Conservation (phyloP, 139 green algal species). For the Picochlorum costavermella region DNA sequence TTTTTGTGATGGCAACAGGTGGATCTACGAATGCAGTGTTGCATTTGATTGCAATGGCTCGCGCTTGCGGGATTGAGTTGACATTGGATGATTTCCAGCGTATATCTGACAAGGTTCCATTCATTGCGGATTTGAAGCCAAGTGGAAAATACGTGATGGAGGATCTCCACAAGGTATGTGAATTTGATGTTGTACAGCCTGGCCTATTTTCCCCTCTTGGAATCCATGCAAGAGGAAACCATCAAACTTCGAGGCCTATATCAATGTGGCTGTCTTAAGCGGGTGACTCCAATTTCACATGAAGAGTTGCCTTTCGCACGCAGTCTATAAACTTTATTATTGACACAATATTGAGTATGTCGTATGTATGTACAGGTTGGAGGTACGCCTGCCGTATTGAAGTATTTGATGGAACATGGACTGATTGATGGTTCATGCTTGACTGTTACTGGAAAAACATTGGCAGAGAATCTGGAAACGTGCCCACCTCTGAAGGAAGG, state of each 20-base stretch:
- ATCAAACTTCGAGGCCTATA: conserved; percentile 2
- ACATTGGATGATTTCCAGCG: conserved; percentile 94
- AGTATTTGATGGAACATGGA: conserved; percentile 86
- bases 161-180: conserved; percentile 87
- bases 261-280: conserved; percentile 3
- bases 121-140: conserved; percentile 96
- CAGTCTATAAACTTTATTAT: conserved; percentile 4
- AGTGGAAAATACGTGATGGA: conserved; percentile 97
- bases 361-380: conserved; percentile 44
- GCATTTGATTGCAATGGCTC: conserved; percentile 80
- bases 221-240: neutral
- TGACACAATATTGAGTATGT: neutral
- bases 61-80: conserved; percentile 60
- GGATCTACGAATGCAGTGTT: conserved; percentile 94
- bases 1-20: conserved; percentile 81
- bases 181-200: neutral
- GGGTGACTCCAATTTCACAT: conserved; percentile 5
- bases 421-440: conserved; percentile 83
- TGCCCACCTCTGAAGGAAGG: conserved; percentile 73
- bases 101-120: conserved; percentile 76
- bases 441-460: conserved; percentile 85
- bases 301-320: conserved; percentile 11
- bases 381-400: conserved; percentile 90
- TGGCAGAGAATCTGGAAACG: conserved; percentile 84
- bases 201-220: neutral